These are phyloP conservation scores for Debaryomyces psychrophilus DNA, from an alignment of 1,139 yeast species.

Conservation along the genomic window DNA sequence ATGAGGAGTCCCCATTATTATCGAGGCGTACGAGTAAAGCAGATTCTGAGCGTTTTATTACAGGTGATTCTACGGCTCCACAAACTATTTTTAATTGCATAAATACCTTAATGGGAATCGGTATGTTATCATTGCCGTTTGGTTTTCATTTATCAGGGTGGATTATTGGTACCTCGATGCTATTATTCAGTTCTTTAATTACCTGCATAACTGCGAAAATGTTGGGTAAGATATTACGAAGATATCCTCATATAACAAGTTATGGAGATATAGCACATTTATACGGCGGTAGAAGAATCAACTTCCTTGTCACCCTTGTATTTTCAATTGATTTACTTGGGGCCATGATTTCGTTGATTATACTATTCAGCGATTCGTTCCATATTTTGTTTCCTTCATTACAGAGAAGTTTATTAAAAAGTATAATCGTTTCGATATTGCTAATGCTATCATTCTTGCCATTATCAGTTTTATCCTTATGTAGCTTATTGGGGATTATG, in stretches of 20 bases:
- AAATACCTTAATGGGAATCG: conserved; percentile 84
- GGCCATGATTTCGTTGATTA: conserved; percentile 73
- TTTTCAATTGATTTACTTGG: conserved; percentile 81
- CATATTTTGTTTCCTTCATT: conserved; percentile 62
- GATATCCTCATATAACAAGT: conserved; percentile 34
- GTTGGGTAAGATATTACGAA: conserved; percentile 37
- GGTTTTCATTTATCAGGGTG: conserved; percentile 84
- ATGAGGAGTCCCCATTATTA: conserved; percentile 22
- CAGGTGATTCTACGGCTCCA: conserved; percentile 61
- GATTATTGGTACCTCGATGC: conserved; percentile 61
- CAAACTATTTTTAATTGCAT: conserved; percentile 89
- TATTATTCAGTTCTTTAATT: conserved; percentile 58
- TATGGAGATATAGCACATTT: conserved; percentile 51
- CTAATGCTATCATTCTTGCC: conserved; percentile 74
- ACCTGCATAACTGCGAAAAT: conserved; percentile 72
- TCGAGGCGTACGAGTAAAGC: conserved; percentile 10
- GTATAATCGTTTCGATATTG: conserved; percentile 47
- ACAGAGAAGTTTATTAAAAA: conserved; percentile 53
- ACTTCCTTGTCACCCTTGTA: conserved; percentile 65
- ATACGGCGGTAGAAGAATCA: conserved; percentile 48
- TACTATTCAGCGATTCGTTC: conserved; percentile 85
- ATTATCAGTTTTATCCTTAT: conserved; percentile 66
- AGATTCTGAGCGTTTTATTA: conserved; percentile 15
- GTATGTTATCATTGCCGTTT: conserved; percentile 79
- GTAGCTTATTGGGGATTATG: conserved; percentile 74